Percentiles rank a stretch among this genome's conserved stretches.
These are phyloP conservation scores for Cornus kousa DNA, from an alignment of 148 eudicot species.

Conservation along the genomic window DNA sequence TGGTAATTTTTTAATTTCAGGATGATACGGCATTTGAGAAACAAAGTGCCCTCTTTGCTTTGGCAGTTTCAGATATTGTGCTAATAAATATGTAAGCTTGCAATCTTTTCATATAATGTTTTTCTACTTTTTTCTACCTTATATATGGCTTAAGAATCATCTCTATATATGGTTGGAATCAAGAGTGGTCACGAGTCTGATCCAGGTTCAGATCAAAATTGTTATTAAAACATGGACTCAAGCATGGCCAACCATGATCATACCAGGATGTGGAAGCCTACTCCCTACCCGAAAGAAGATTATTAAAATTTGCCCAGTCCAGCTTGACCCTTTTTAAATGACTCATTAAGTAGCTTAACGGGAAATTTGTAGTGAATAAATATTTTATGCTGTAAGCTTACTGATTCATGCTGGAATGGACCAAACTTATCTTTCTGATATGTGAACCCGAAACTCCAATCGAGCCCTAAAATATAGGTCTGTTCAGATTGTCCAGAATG, in stretches of 20 bases:
- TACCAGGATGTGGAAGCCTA: background rate
- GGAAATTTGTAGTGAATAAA: background rate
- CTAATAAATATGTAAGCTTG: constrained; percentile 78
- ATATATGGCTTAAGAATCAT: background rate
- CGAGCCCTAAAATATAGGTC: background rate
- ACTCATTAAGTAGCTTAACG: background rate
- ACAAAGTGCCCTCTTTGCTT: too few species aligned
- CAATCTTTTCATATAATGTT: background rate
- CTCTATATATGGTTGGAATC: background rate
- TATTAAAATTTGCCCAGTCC: background rate
- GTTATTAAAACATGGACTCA: background rate
- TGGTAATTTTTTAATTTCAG: constrained; percentile 32
- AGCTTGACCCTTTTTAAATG: background rate
- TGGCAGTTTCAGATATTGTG: constrained; percentile 67
- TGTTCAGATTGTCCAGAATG: background rate
- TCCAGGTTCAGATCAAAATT: background rate
- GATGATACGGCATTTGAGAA: constrained; percentile 56
- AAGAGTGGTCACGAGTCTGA: background rate
- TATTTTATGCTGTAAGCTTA: background rate
- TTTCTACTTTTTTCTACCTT: background rate
- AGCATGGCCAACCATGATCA: background rate
- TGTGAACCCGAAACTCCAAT: background rate
- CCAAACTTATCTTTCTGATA: background rate
- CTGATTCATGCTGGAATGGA: background rate
- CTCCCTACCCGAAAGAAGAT: background rate